Evolutionary conservation across 345 rosid species (phyloP), one percentile per base, ranked within the genome.

Genomic region (Carallia brachiata): DNA sequence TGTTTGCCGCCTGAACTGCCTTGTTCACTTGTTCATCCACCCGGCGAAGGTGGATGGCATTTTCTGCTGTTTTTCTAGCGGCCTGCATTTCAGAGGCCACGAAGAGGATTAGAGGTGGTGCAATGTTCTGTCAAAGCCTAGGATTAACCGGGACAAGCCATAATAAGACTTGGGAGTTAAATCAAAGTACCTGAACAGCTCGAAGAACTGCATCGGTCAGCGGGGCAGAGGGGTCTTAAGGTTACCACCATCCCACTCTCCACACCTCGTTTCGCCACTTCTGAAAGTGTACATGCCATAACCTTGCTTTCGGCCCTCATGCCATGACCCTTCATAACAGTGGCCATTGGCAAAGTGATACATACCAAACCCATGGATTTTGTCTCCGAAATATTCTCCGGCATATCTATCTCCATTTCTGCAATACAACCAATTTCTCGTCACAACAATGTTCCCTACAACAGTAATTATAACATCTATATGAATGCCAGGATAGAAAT

Each of bases 301-400:
- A 0, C 99, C 99, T 82, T 95, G 99, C 65, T 87, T 92, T 68
- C 86, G 85, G 52, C 97, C 97, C 80, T 95, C 99, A 37, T 95
- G 97, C 99, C 99, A 95, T 15, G 97, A 91, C 5, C 99, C 99
- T 79, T 95, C 96, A 0, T 95, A 92, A 71, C 88, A 87, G 48
- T 95, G 99, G 68, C 97, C 96, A 68, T 92, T 90, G 19, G 91
- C 90, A 18, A 95, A 95, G 75, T 82, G 92, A 69, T 95, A 95
- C 27, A 90, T 87, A 48, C 97, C 97, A 19, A 95, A 92, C 1
- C 99, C 99, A 62, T 95, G 97, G 34, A 95, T 84, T 81, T 90
- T 92, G 69, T 92, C 99, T 30, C 97, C 93, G 60, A 87, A 95
- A 75, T 90, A 95, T 76, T 95, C 99, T 34, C 99, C 97, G 1